These are phyloP conservation scores for Xylaria sp. DNA, from an alignment of 2,329 filamentous ascomycete genomes.

Conservation along the genomic window DNA sequence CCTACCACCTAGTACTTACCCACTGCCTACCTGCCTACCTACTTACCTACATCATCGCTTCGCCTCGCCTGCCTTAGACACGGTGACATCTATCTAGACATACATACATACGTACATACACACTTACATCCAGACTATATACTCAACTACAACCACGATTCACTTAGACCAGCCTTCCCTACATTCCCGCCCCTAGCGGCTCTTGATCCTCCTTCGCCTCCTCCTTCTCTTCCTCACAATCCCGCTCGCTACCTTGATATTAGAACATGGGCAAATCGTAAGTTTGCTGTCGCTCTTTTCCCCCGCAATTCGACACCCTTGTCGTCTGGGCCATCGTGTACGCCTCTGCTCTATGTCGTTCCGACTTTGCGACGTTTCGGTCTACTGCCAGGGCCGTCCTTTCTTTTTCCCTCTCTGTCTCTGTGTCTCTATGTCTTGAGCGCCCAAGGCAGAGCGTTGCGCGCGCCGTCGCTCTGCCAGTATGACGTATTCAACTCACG, in stretches of 20 bases:
- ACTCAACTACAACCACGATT: background rate
- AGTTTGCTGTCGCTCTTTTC: conserved; percentile 37
- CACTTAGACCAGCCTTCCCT: background rate
- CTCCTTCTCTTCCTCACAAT: background rate
- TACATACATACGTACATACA: background rate
- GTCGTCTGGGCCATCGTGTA: conserved; percentile 15
- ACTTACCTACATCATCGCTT: conserved; percentile 14
- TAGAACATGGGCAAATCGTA: conserved; percentile 49
- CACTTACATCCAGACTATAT: background rate
- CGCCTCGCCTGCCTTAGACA: conserved; percentile 5
- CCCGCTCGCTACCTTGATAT: conserved; percentile 23
- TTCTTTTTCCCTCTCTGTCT: conserved; percentile 1
- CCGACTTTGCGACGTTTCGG: conserved; percentile 25
- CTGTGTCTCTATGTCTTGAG: background rate
- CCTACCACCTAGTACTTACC: background rate
- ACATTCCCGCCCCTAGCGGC: background rate
- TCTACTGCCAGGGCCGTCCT: conserved; percentile 3
- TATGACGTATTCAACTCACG: conserved; percentile 27
- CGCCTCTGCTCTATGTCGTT: background rate
- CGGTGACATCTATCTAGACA: conserved; percentile 15
- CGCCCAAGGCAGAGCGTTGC: background rate
- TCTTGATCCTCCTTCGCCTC: background rate
- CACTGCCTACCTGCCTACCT: background rate
- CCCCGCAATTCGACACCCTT: conserved; percentile 19
- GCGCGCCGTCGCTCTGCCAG: background rate